phyloP scores from a whole-genome alignment of 2,329 filamentous ascomycete species.

The Aspergillus felis region DNA sequence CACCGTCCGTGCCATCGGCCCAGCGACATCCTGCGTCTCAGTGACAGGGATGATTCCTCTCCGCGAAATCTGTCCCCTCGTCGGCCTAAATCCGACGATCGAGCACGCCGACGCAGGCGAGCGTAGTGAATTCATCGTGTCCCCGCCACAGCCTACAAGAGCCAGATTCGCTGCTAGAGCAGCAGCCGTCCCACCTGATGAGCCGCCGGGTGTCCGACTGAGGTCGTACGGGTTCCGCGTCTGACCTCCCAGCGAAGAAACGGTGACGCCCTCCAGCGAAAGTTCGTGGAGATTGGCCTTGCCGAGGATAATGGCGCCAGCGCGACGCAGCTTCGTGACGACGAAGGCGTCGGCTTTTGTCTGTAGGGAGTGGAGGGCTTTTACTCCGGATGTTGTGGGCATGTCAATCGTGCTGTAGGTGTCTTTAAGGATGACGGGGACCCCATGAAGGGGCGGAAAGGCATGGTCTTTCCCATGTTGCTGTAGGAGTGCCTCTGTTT shows the following conservation, averaged over 20 bases:
- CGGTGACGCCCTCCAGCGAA: slow-evolving; percentile 60
- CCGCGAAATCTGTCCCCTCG: slow-evolving; percentile 49
- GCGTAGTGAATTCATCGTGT: slow-evolving; percentile 60
- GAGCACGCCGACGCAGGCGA: slow-evolving; percentile 60
- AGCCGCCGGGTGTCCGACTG: slow-evolving; percentile 62
- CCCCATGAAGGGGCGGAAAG: slow-evolving; percentile 49
- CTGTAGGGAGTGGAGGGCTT: slow-evolving; percentile 47
- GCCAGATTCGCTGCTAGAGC: slow-evolving; percentile 57
- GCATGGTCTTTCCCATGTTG: not conserved
- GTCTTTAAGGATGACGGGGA: slow-evolving; percentile 62
- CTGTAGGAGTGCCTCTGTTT: slow-evolving; percentile 7
- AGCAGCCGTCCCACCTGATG: slow-evolving; percentile 60
- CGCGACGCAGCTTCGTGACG: slow-evolving; percentile 47
- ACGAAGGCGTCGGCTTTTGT: slow-evolving; percentile 45
- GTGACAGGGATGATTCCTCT: slow-evolving; percentile 55
- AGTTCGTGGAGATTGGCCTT: slow-evolving; percentile 62
- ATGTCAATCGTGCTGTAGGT: slow-evolving; percentile 57
- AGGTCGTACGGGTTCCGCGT: slow-evolving; percentile 64
- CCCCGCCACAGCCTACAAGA: slow-evolving; percentile 56
- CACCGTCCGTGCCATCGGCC: slow-evolving; percentile 51
- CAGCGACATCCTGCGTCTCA: slow-evolving; percentile 54
- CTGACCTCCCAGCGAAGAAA: slow-evolving; percentile 61
- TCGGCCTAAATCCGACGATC: slow-evolving; percentile 58
- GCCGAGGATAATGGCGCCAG: slow-evolving; percentile 56
- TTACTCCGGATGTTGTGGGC: slow-evolving; percentile 55